Evolutionary conservation across 192 early-diverging fungal genomes (phyloP).

Genomic region (Coemansia sp.): DNA sequence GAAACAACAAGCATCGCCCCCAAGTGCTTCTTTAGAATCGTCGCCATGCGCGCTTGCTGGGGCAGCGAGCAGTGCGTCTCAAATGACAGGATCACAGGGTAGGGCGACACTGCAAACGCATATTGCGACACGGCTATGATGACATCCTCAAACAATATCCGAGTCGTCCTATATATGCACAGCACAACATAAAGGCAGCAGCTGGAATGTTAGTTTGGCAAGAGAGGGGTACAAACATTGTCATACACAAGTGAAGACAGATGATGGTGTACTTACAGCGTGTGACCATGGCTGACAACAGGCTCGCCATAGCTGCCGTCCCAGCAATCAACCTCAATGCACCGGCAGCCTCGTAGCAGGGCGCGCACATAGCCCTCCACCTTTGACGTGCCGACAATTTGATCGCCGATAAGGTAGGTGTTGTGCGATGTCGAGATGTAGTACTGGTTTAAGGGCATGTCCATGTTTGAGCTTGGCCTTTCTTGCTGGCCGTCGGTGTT

Average conservation of each 20-base stretch:
- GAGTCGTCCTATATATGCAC: constrained; percentile 56
- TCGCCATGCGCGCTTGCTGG: constrained; percentile 77
- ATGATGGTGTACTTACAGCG: constrained; percentile 57
- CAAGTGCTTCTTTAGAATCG: constrained; percentile 63
- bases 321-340: constrained; percentile 93
- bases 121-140: constrained; percentile 81
- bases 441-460: constrained; percentile 72
- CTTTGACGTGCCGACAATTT: constrained; percentile 72
- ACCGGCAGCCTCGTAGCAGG: constrained; percentile 81
- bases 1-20: constrained; percentile 64
- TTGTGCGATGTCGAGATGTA: constrained; percentile 88
- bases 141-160: constrained; percentile 79
- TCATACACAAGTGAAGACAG: background rate
- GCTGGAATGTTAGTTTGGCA: background rate
- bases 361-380: constrained; percentile 88
- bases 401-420: constrained; percentile 84
- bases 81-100: constrained; percentile 81
- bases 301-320: constrained; percentile 78
- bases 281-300: constrained; percentile 79
- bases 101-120: constrained; percentile 79
- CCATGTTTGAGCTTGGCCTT: constrained; percentile 24
- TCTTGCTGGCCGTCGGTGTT: background rate
- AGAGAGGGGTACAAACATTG: background rate
- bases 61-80: constrained; percentile 76
- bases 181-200: background rate